phyloP scores from a whole-genome alignment of 2,329 filamentous ascomycete genomes.

The Fusarium sp. region DNA sequence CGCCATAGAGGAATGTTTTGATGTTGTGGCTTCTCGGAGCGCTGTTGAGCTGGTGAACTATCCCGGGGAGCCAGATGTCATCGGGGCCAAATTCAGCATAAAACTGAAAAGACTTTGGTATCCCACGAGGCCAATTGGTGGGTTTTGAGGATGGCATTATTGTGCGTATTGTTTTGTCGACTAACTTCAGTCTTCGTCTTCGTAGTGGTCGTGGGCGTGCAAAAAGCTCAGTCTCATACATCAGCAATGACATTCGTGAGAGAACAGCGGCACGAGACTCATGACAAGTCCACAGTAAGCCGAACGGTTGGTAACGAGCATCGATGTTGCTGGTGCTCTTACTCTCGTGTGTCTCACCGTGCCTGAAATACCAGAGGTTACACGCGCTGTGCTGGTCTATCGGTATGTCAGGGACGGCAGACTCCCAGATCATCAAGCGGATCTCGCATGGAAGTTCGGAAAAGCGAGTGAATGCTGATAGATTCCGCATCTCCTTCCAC shows the following conservation, averaged over 20 bases:
- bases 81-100: neutral
- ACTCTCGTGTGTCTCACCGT: neutral
- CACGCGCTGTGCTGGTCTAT: neutral
- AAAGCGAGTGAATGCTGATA: neutral
- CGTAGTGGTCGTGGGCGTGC: too few relatives aligned
- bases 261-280: constrained; percentile 1
- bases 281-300: neutral
- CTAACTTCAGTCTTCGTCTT: neutral
- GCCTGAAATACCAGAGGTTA: neutral
- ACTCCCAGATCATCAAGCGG: constrained; percentile 13
- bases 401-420: neutral
- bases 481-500: neutral
- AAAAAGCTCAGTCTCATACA: neutral
- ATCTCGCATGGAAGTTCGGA: neutral
- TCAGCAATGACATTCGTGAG: neutral
- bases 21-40: neutral
- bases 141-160: neutral
- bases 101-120: neutral
- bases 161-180: neutral
- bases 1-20: neutral
- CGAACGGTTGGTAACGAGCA: neutral
- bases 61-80: neutral
- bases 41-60: neutral
- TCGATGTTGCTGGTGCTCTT: neutral
- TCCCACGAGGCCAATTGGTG: neutral